Evolutionary conservation across 2,329 filamentous ascomycete genomes (phyloP).

Genomic region (Helotiales sp.): DNA sequence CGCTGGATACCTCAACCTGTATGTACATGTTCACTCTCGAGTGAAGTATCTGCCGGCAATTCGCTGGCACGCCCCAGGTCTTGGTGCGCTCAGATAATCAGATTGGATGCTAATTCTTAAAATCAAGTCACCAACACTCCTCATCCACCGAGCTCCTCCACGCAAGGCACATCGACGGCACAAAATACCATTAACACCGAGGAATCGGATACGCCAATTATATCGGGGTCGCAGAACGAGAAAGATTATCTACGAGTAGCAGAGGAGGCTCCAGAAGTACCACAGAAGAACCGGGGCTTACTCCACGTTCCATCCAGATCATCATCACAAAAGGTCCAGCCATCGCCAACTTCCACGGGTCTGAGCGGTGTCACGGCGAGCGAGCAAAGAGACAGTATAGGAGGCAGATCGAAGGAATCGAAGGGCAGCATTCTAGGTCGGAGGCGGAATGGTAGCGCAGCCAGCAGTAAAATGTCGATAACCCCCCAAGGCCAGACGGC

Average conservation of each 20-base stretch:
- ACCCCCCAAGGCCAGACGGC: slow-evolving; percentile 42
- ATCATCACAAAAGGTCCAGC: slow-evolving; percentile 60
- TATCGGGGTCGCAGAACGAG: slow-evolving; percentile 29
- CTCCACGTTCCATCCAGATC: slow-evolving; percentile 62
- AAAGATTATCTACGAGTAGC: slow-evolving; percentile 25
- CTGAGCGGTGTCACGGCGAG: slow-evolving; percentile 60
- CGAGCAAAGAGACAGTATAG: slow-evolving; percentile 62
- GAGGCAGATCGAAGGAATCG: slow-evolving; percentile 64
- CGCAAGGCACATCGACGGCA: slow-evolving; percentile 30
- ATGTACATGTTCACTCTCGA: slow-evolving; percentile 15
- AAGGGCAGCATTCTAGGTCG: slow-evolving; percentile 63
- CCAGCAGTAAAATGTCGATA: slow-evolving; percentile 60
- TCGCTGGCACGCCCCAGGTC: slow-evolving; percentile 10
- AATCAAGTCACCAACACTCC: slow-evolving; percentile 28
- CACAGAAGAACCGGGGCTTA: slow-evolving; percentile 48
- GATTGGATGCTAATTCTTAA: slow-evolving; percentile 24
- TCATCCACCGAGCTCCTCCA: slow-evolving; percentile 33
- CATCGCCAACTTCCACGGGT: slow-evolving; percentile 58
- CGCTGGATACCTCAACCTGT: slow-evolving; percentile 35
- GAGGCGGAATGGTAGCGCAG: slow-evolving; percentile 66
- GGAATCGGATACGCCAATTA: slow-evolving; percentile 30
- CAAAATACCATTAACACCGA: slow-evolving; percentile 33
- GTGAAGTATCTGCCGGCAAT: neutral
- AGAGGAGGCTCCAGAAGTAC: slow-evolving; percentile 28
- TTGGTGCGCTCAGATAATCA: neutral